Conservation (phyloP, 352 stramenopile genomes). For the Globisporangium echinulatum region DNA sequence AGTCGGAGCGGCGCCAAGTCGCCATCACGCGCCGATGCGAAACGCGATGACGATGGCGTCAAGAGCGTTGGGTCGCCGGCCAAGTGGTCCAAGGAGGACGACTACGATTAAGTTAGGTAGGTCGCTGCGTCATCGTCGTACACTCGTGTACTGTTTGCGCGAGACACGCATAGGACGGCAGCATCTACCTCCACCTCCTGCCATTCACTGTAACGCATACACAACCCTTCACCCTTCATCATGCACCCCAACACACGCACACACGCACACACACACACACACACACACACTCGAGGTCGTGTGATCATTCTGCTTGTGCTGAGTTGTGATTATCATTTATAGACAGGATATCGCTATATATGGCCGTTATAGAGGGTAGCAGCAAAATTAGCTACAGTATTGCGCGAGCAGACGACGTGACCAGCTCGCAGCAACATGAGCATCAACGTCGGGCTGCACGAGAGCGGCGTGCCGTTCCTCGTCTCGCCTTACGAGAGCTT, state of each 20-base stretch:
- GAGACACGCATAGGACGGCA: background rate
- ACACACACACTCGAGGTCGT: too few species aligned
- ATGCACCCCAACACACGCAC: background rate
- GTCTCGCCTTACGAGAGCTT: slow-evolving; percentile 77
- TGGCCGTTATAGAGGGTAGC: too few species aligned
- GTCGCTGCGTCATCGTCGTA: too few species aligned
- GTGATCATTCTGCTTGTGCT: too few species aligned
- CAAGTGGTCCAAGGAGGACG: slow-evolving; percentile 89
- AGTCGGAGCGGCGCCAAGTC: slow-evolving; percentile 29
- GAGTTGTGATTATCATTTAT: too few species aligned
- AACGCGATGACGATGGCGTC: slow-evolving; percentile 30
- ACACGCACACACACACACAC: too few species aligned
- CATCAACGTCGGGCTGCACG: slow-evolving; percentile 69
- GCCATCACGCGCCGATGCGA: slow-evolving; percentile 41
- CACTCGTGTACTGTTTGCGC: background rate
- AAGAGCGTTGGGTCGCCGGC: slow-evolving; percentile 29
- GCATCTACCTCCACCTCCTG: background rate
- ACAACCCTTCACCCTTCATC: background rate
- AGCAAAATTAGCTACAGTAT: too few species aligned
- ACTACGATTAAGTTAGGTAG: slow-evolving; percentile 69
- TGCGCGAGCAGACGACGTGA: background rate
- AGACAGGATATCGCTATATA: too few species aligned
- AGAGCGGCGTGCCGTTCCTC: slow-evolving; percentile 50
- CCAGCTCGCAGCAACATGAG: slow-evolving; percentile 34
- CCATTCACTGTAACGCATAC: background rate